Evolutionary conservation across 2,329 filamentous ascomycete species (phyloP).

Genomic region (Pestalotiopsis sp.): DNA sequence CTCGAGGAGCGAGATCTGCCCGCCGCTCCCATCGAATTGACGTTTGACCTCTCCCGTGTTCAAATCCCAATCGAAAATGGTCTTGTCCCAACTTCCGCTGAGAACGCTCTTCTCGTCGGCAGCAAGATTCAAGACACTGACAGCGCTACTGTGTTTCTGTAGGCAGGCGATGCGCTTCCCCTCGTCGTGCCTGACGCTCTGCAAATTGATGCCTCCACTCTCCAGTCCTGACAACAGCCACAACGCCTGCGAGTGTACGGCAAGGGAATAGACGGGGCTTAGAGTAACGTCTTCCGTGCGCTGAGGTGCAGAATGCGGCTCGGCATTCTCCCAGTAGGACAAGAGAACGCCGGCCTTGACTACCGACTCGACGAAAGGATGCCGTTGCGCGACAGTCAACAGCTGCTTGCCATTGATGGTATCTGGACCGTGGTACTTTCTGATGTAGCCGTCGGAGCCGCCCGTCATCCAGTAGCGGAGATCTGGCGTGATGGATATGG

Average conservation of each 20-base stretch:
- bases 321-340: conserved; percentile 99
- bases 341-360: conserved; percentile 92
- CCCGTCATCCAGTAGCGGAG: conserved; percentile 95
- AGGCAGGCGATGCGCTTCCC: conserved; percentile 85
- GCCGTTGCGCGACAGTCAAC: conserved; percentile 90
- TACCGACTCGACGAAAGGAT: conserved; percentile 97
- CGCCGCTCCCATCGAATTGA: conserved; percentile 74
- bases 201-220: conserved; percentile 89
- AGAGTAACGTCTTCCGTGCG: conserved; percentile 63
- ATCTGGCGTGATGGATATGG: conserved; percentile 88
- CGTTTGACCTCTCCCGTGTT: conserved; percentile 80
- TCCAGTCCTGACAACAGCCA: conserved; percentile 93
- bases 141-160: conserved; percentile 84
- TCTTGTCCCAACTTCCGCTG: conserved; percentile 97
- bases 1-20: conserved; percentile 89
- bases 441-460: conserved; percentile 91
- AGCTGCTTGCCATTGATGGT: conserved; percentile 95
- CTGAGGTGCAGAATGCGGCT: conserved; percentile 52
- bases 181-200: conserved; percentile 92
- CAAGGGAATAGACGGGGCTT: conserved; percentile 94
- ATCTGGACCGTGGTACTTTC: conserved; percentile 94
- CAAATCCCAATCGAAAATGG: conserved; percentile 91
- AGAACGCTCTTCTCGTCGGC: conserved; percentile 86
- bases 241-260: conserved; percentile 84
- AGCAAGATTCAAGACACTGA: conserved; percentile 81